A percentile compares a stretch with the other conserved stretches of the same genome.
Evolutionary conservation across 768 basidiomycete genomes (phyloP).

Genomic region (Xanthoconium purpureum): DNA sequence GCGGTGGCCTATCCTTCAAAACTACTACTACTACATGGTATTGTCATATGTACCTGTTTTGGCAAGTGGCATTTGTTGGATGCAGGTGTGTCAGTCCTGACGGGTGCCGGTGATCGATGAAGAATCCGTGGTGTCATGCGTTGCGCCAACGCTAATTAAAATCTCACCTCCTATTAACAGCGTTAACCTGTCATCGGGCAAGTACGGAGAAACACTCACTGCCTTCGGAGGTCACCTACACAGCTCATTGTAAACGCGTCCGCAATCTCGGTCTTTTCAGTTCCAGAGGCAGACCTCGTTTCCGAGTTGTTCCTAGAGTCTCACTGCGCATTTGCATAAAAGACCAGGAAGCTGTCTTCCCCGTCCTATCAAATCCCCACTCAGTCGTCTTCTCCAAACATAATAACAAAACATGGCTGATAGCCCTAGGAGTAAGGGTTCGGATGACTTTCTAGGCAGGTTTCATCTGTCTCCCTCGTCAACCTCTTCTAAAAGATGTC

Average conservation of each 20-base stretch:
- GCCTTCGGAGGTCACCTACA: neutral
- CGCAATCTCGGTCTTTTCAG: neutral
- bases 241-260: neutral
- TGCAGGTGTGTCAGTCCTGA: too few relatives aligned
- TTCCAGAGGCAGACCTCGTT: neutral
- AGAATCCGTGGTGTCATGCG: neutral
- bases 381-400: constrained; percentile 2
- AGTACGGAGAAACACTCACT: constrained; percentile 3
- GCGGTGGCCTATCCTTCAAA: too few relatives aligned
- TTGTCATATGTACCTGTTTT: too few relatives aligned
- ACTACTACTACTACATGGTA: too few relatives aligned
- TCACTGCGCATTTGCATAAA: constrained; percentile 4
- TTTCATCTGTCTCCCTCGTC: neutral
- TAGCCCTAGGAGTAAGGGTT: neutral
- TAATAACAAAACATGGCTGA: constrained; percentile 3
- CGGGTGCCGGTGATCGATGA: neutral
- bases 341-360: neutral
- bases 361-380: constrained; percentile 16
- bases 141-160: neutral
- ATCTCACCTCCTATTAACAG: too few relatives aligned
- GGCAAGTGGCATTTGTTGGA: too few relatives aligned
- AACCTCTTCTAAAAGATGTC: neutral
- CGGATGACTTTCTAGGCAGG: constrained; percentile 21
- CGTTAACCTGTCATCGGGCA: constrained; percentile 1
- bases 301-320: constrained; percentile 17